A percentile compares a stretch with the other conserved stretches of the same genome.
phyloP scores from a whole-genome alignment of 768 basidiomycete species.

The Coprinellus micaceus region DNA sequence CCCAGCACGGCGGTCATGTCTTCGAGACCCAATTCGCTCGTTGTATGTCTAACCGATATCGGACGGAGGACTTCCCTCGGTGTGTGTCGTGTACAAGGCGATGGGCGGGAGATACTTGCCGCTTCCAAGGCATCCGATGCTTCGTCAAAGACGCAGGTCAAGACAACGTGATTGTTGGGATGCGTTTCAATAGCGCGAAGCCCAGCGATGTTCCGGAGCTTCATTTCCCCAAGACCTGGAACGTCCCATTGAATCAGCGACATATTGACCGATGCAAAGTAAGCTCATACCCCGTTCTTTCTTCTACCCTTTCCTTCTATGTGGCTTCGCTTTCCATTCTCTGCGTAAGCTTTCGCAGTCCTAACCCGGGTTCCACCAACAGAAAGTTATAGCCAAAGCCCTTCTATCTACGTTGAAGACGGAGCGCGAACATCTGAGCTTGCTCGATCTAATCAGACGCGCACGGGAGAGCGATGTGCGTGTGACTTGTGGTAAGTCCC shows the following conservation, averaged over 20 bases:
- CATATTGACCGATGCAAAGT: conserved; percentile 66
- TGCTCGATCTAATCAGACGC: conserved; percentile 60
- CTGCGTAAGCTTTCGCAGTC: no score
- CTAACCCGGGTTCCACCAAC: conserved; percentile 9
- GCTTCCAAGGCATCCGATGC: conserved; percentile 81
- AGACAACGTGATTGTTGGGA: conserved; percentile 58
- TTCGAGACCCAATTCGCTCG: conserved; percentile 73
- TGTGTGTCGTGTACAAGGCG: conserved; percentile 83
- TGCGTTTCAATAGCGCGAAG: conserved; percentile 67
- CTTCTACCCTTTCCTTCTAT: conserved; percentile 2
- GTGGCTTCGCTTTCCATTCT: no score
- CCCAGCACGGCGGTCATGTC: conserved; percentile 33
- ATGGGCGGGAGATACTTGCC: conserved; percentile 85
- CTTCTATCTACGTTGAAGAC: conserved; percentile 62
- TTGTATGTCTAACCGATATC: conserved; percentile 82
- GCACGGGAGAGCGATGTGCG: conserved; percentile 79
- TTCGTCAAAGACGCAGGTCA: conserved; percentile 62
- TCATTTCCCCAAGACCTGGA: conserved; percentile 68
- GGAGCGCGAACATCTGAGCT: conserved; percentile 60
- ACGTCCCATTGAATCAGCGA: conserved; percentile 44
- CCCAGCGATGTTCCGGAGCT: conserved; percentile 55
- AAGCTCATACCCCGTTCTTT: conserved; percentile 1
- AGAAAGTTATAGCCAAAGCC: conserved; percentile 67
- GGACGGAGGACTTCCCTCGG: conserved; percentile 66
- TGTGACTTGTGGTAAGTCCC: conserved; percentile 74